These are phyloP conservation scores for Panicum virgatum DNA, from an alignment of 202 grass and related monocot species.

Conservation along the genomic window DNA sequence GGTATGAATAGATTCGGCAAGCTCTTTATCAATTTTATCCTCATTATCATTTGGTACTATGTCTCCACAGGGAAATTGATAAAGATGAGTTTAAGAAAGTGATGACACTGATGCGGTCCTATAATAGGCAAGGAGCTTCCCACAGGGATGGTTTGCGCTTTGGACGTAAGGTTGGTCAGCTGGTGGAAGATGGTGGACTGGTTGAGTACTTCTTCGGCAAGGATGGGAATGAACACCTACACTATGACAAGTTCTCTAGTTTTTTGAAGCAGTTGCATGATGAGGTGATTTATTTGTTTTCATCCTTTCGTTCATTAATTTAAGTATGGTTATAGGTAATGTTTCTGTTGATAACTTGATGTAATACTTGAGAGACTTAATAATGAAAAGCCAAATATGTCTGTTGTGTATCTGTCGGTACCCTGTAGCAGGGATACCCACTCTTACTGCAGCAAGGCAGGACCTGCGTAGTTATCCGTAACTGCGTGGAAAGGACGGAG, in stretches of 20 bases:
- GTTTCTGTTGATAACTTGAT: background rate
- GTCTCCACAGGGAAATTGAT: slow-evolving; percentile 78
- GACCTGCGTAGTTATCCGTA: too few relatives aligned
- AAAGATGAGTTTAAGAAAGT: slow-evolving; percentile 98
- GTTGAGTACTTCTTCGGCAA: slow-evolving; percentile 94
- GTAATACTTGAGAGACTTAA: background rate
- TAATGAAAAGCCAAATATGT: background rate
- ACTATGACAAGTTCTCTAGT: slow-evolving; percentile 81
- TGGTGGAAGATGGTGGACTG: slow-evolving; percentile 77
- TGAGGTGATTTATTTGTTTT: slow-evolving; percentile 53
- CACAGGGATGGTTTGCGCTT: slow-evolving; percentile 84
- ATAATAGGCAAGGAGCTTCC: slow-evolving; percentile 84
- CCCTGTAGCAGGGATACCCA: too few relatives aligned
- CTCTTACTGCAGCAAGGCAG: too few relatives aligned
- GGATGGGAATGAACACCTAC: slow-evolving; percentile 69
- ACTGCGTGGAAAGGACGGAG: too few relatives aligned
- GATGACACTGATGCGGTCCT: slow-evolving; percentile 85
- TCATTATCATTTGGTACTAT: slow-evolving; percentile 35
- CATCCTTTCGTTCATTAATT: background rate
- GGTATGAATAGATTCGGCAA: slow-evolving; percentile 47
- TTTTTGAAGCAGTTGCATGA: slow-evolving; percentile 86
- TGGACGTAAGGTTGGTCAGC: slow-evolving; percentile 67
- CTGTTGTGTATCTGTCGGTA: too few relatives aligned
- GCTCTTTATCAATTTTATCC: slow-evolving; percentile 26
- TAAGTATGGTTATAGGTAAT: background rate